Evolutionary conservation across 352 stramenopile genomes (phyloP), one percentile per base, ranked within the genome.

Genomic region (Phytophthora sojae): DNA sequence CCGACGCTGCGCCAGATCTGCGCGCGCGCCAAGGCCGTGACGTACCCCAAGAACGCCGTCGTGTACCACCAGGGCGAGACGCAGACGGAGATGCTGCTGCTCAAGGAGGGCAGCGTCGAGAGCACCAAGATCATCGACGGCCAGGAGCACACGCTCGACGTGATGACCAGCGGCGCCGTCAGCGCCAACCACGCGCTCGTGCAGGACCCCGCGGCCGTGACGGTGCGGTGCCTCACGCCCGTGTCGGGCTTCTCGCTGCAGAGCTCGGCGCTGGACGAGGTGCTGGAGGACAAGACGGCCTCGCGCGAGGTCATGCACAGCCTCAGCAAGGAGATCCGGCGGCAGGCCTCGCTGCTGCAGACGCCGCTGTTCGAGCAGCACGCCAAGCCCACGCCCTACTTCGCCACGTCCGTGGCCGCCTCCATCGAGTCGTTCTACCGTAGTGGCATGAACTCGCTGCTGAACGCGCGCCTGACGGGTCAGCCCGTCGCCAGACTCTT

Each of bases 361-460:
- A 97, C 92, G 69, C 93, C 93, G 44, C 82, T 97, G 59, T 81
- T 98, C 37, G 91, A 97, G 77, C 93, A 97, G 81, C 87, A 96
- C 65, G 85, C 91, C 59, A 95, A 97, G 79, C 86, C 89, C 39
- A 96, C 92, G 61, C 94, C 93, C 37, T 92, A 97, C 66, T 92
- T 97, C 61, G 92, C 92, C 44, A 97, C 95, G 8, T 97, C 92
- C 2, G 93, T 97, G 62, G 94, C 94, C 15, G 94, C 94, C 5
- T 90, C 91, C 19, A 86, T 98, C 64, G 94, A 98, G 81, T 96
- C 84, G 23, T 98, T 98, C 67, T 98, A 98, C 73, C 90, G 94
- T 53, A 96, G 83, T 66, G 92, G 86, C 39, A 91, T 98, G 79
- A 98, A 98, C 83, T 90, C 94, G 76, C 77, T 96, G 44, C 71